Evolutionary conservation across 2,329 filamentous ascomycete species (phyloP).

Genomic region (Neoscytalidium dimidiatum): DNA sequence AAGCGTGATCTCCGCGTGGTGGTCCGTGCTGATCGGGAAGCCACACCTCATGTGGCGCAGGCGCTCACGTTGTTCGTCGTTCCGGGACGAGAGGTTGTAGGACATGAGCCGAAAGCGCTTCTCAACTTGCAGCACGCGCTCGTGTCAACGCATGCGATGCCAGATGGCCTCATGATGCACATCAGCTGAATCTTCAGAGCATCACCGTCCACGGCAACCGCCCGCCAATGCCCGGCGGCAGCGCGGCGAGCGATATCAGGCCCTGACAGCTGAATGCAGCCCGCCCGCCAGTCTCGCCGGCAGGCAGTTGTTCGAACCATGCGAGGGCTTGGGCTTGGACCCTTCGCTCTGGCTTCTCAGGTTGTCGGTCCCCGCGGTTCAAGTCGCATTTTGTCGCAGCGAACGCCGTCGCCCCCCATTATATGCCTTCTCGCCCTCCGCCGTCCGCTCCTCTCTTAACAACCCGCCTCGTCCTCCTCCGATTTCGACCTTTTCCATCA

Average conservation of each 20-base stretch:
- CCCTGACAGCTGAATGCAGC: neutral
- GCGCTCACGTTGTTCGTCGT: too few relatives aligned
- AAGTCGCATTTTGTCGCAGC: slow-evolving; percentile 17
- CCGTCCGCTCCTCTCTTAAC: neutral
- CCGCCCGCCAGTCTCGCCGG: neutral
- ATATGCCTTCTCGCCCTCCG: slow-evolving; percentile 9
- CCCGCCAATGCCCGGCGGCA: neutral
- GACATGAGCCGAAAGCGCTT: too few relatives aligned
- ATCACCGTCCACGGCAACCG: neutral
- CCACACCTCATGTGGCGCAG: too few relatives aligned
- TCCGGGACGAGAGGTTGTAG: too few relatives aligned
- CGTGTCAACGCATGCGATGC: neutral
- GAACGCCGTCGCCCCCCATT: slow-evolving; percentile 14
- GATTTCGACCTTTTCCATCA: slow-evolving; percentile 12
- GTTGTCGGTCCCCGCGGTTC: slow-evolving; percentile 6
- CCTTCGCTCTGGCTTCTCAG: slow-evolving; percentile 16
- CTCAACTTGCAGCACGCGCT: slow-evolving; percentile 7
- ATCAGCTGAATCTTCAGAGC: neutral
- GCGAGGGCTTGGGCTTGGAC: neutral
- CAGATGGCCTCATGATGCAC: neutral
- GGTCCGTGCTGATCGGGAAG: too few relatives aligned
- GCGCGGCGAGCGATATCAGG: neutral
- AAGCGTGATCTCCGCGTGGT: too few relatives aligned
- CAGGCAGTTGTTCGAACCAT: neutral
- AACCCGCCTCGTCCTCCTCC: slow-evolving; percentile 5